phyloP scores from a whole-genome alignment of 495 filamentous ascomycete species.

The Xylaria cubensis region DNA sequence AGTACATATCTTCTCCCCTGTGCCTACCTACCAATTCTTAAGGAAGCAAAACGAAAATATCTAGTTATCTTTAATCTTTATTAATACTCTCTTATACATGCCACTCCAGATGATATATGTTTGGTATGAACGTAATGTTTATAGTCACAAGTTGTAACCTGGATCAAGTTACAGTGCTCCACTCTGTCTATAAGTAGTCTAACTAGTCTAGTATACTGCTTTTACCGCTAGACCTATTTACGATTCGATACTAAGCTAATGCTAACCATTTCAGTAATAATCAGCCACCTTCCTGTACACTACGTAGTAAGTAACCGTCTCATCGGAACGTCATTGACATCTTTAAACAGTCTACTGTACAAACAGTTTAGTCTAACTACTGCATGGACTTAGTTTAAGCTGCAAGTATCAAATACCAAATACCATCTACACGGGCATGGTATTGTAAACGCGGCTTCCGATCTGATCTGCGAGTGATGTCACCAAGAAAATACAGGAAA shows the following conservation, averaged over 20 bases:
- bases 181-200: too few species aligned
- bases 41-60: neutral
- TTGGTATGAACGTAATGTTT: neutral
- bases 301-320: neutral
- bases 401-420: constrained; percentile 1
- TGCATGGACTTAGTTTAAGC: neutral
- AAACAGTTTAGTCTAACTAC: too few species aligned
- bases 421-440: neutral
- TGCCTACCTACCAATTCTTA: neutral
- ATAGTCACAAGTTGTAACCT: too few species aligned
- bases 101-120: neutral
- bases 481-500: neutral
- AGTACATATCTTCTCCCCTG: too few species aligned
- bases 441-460: neutral
- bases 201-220: neutral
- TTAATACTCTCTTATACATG: neutral
- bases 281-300: neutral
- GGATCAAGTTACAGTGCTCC: too few species aligned
- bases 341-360: neutral
- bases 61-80: neutral
- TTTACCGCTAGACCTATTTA: neutral
- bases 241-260: neutral
- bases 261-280: neutral
- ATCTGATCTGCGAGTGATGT: neutral
- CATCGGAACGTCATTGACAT: neutral